Conservation (phyloP, 2,329 filamentous ascomycete species). For the Colletotrichum sp. region DNA sequence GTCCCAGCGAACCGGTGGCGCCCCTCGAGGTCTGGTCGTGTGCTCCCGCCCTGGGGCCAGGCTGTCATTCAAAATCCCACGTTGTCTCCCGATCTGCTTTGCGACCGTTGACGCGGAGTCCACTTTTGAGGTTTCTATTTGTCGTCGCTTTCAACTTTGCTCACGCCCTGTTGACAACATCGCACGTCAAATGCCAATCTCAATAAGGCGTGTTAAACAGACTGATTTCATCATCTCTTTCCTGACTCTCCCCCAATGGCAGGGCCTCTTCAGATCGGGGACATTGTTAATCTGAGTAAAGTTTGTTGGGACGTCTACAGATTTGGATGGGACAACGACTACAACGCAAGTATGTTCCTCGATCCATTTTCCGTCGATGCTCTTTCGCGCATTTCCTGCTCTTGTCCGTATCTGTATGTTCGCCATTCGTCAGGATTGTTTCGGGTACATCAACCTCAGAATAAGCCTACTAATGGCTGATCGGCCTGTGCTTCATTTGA, state of each 20-base stretch:
- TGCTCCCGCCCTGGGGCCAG: neutral
- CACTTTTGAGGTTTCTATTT: constrained; percentile 7
- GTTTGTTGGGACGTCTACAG: constrained; percentile 37
- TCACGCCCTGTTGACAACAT: neutral
- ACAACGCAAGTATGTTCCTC: constrained; percentile 31
- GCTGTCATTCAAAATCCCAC: neutral
- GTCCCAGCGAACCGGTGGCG: neutral
- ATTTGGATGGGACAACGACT: constrained; percentile 35
- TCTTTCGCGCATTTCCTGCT: neutral
- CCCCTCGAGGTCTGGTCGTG: neutral
- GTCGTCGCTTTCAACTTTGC: neutral
- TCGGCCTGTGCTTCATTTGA: neutral
- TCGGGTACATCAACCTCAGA: neutral
- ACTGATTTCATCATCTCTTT: neutral
- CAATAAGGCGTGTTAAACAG: constrained; percentile 1
- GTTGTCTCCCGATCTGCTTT: neutral
- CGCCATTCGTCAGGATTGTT: neutral
- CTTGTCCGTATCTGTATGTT: neutral
- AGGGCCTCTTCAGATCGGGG: constrained; percentile 30
- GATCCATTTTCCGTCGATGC: neutral
- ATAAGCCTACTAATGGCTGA: neutral
- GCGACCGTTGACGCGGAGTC: neutral
- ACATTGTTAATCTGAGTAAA: constrained; percentile 34
- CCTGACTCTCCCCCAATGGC: constrained; percentile 5
- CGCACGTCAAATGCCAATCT: neutral